Evolutionary conservation across 2,329 filamentous ascomycete species (phyloP).

Genomic region (Trichoderma asperellum): DNA sequence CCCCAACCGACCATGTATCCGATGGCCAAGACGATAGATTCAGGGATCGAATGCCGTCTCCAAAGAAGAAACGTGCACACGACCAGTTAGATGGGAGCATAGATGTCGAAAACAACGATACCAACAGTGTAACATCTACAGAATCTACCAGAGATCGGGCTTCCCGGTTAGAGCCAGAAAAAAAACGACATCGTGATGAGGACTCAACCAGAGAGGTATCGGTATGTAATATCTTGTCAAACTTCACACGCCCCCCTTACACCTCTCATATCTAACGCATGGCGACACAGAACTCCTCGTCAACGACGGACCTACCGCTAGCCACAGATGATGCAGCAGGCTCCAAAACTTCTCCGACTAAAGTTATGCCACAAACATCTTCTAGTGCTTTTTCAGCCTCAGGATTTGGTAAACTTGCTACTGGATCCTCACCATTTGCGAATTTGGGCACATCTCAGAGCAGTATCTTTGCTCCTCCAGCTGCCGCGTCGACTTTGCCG

Average conservation of each 20-base stretch:
- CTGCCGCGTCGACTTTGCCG: conserved; percentile 43
- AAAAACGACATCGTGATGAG: conserved; percentile 65
- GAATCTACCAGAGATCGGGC: conserved; percentile 55
- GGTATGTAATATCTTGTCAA: conserved; percentile 38
- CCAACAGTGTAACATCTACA: conserved; percentile 47
- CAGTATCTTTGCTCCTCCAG: conserved; percentile 54
- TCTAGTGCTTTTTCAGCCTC: conserved; percentile 69
- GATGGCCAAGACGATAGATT: conserved; percentile 44
- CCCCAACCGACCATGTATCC: conserved; percentile 44
- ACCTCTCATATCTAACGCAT: neutral
- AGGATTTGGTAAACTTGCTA: conserved; percentile 67
- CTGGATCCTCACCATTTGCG: conserved; percentile 68
- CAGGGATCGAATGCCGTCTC: conserved; percentile 59
- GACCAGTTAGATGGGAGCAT: conserved; percentile 60
- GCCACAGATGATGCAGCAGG: conserved; percentile 32
- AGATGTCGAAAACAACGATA: conserved; percentile 49
- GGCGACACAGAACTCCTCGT: conserved; percentile 21
- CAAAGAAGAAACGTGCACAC: conserved; percentile 68
- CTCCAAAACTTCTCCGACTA: conserved; percentile 34
- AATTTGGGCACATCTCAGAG: conserved; percentile 53
- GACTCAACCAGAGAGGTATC: conserved; percentile 42
- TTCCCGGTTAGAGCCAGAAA: conserved; percentile 59
- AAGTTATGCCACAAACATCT: conserved; percentile 50
- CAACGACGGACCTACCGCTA: neutral
- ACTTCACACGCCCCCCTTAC: neutral